phyloP scores from a whole-genome alignment of 768 basidiomycete genomes.

The Hypholoma sublateritium region DNA sequence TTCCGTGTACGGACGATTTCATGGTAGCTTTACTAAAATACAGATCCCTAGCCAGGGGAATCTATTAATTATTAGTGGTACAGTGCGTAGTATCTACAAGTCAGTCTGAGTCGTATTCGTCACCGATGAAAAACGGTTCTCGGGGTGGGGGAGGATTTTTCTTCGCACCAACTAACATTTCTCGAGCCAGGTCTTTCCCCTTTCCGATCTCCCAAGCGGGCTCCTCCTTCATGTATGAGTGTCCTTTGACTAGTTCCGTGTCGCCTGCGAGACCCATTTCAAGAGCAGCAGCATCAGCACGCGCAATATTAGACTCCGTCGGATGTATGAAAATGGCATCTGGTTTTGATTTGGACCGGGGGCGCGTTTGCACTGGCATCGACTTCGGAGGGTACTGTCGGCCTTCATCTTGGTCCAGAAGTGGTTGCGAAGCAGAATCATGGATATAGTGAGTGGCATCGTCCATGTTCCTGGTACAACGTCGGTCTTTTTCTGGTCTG shows the following conservation, averaged over 20 bases:
- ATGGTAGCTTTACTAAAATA: slow-evolving; percentile 9
- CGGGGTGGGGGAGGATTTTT: slow-evolving; percentile 8
- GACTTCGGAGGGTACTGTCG: slow-evolving; percentile 19
- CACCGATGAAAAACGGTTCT: slow-evolving; percentile 20
- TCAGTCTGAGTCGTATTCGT: slow-evolving; percentile 26
- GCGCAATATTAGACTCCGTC: slow-evolving; percentile 58
- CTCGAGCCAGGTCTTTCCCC: slow-evolving; percentile 49
- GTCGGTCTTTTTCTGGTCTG: not conserved
- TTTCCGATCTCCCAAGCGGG: slow-evolving; percentile 51
- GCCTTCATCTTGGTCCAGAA: slow-evolving; percentile 16
- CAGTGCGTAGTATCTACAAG: not conserved
- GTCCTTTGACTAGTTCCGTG: slow-evolving; percentile 45
- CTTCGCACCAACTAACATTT: slow-evolving; percentile 31
- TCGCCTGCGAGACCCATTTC: slow-evolving; percentile 51
- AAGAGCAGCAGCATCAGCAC: slow-evolving; percentile 61
- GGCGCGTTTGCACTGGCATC: slow-evolving; percentile 27
- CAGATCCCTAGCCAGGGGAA: not conserved
- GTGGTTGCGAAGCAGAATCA: slow-evolving; percentile 14
- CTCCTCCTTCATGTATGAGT: slow-evolving; percentile 33
- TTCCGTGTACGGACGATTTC: slow-evolving; percentile 1
- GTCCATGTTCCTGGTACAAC: not conserved
- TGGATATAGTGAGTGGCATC: not conserved
- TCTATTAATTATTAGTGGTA: not conserved
- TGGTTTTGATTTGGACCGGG: slow-evolving; percentile 55
- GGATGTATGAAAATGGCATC: slow-evolving; percentile 65